Conservation (phyloP, 2,329 filamentous ascomycete genomes). For the Aureobasidium subglaciale region DNA sequence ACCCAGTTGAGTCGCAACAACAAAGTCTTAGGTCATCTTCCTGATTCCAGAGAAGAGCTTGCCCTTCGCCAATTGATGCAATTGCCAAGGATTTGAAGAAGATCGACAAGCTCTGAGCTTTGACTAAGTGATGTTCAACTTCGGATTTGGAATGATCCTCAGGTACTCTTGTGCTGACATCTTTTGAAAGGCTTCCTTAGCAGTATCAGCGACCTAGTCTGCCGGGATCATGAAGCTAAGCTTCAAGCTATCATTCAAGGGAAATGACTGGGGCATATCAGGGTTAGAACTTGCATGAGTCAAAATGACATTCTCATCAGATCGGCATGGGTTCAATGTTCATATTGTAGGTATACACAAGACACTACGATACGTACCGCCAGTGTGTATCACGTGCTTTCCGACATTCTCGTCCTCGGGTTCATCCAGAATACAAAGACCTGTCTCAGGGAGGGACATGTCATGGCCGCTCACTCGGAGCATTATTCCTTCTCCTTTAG, state of each 20-base stretch:
- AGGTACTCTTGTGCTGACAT: not conserved
- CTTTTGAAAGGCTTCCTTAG: not conserved
- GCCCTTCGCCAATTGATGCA: not conserved
- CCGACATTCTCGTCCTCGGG: not conserved
- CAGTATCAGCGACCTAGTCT: not conserved
- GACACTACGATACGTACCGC: too few relatives aligned
- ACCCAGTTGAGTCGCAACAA: not conserved
- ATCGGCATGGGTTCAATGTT: too few relatives aligned
- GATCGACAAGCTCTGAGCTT: not conserved
- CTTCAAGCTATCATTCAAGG: not conserved
- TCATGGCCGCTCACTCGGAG: not conserved
- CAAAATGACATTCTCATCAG: too few relatives aligned
- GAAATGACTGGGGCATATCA: not conserved
- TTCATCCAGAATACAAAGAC: not conserved
- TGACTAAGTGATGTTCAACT: not conserved
- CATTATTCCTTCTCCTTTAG: constrained; percentile 20
- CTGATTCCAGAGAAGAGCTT: not conserved
- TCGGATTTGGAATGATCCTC: not conserved
- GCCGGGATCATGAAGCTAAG: not conserved
- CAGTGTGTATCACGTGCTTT: not conserved
- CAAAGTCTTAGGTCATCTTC: not conserved
- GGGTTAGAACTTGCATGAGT: not conserved
- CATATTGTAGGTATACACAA: too few relatives aligned
- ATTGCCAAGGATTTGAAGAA: not conserved
- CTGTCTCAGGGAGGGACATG: not conserved